Evolutionary conservation across 2,329 filamentous ascomycete species (phyloP), one percentile per base, ranked within the genome.

Genomic region (Cytospora leucostoma): DNA sequence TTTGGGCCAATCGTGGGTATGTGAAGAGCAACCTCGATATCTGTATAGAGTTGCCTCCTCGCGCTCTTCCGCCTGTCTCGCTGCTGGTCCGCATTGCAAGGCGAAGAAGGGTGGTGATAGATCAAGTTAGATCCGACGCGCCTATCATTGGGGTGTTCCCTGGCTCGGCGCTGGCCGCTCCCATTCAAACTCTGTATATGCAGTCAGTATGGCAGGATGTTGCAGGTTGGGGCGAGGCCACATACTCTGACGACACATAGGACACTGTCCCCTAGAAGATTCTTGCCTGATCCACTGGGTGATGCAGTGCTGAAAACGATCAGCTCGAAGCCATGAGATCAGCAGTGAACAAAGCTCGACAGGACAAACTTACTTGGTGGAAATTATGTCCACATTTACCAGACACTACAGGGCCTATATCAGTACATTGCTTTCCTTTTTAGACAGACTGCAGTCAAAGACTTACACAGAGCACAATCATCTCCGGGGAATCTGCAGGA

Each of bases 401-500:
- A 66, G 95, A 93, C 68, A 97, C 94, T 97, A 70, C 44, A 19
- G 61, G 21, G 55, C 19, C 10, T 40, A 49, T 49, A 33, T 13
- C 15, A 13, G n/a, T 11, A 21, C 12, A 37, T 37, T 37, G 35
- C 35, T 37, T 37, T 47, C n/a, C 5, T 11, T 2, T 47, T 1
- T 1, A 21, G n/a, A 12, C n/a, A 21, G n/a, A 8, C 8, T 37
- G 17, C 21, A 17, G n/a, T 12, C 13, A 4, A 47, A 27, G 51
- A 80, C 89, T 76, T 79, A 97, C 94, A 83, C 65, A 99, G 82
- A 64, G 91, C 91, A 78, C 95, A 99, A 74, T 97, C 93, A 72
- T 99, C 95, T 63, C 95, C 95, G 15, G 95, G 95, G 74, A 93
- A 98, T 82, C 96, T 97, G 87, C 95, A 99, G 61, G 93, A 96